These are phyloP conservation scores for Colletotrichum tropicale DNA, from an alignment of 2,329 filamentous ascomycete species.

Conservation along the genomic window DNA sequence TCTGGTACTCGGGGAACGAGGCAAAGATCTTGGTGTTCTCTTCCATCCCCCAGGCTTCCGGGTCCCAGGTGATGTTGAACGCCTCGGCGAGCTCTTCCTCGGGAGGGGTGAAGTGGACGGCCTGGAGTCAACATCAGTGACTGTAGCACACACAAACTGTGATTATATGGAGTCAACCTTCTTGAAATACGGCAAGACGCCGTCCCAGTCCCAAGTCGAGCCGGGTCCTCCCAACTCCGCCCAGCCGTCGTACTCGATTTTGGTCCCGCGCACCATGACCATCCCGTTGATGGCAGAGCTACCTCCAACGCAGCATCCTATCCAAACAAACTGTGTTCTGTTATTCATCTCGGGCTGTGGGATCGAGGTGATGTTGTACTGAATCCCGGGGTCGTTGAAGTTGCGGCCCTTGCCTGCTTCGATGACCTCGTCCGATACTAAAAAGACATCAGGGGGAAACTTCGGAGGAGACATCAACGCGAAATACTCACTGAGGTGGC, in stretches of 20 bases:
- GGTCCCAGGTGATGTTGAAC: conserved; percentile 23
- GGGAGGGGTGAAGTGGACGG: conserved; percentile 19
- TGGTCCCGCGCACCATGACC: conserved; percentile 37
- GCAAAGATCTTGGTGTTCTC: conserved; percentile 17
- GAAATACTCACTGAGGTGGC: neutral
- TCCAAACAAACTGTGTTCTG: conserved; percentile 26
- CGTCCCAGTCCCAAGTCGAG: conserved; percentile 43
- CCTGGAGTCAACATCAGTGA: neutral
- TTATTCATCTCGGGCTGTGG: conserved; percentile 30
- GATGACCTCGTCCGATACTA: neutral
- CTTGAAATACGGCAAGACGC: conserved; percentile 46
- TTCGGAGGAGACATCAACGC: fast-evolving
- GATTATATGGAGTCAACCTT: no score
- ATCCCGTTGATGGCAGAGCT: conserved; percentile 43
- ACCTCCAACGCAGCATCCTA: conserved; percentile 40
- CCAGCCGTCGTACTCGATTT: conserved; percentile 48
- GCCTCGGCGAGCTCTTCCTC: conserved; percentile 17
- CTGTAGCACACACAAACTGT: no score
- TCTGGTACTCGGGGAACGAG: conserved; percentile 8
- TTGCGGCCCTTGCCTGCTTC: neutral
- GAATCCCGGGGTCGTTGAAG: conserved; percentile 21
- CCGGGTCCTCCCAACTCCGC: conserved; percentile 45
- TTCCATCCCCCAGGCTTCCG: conserved; percentile 22
- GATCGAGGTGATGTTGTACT: conserved; percentile 30
- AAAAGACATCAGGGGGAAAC: neutral